Evolutionary conservation across 306 rosid species (phyloP).

Genomic region (Ceratonia siliqua): DNA sequence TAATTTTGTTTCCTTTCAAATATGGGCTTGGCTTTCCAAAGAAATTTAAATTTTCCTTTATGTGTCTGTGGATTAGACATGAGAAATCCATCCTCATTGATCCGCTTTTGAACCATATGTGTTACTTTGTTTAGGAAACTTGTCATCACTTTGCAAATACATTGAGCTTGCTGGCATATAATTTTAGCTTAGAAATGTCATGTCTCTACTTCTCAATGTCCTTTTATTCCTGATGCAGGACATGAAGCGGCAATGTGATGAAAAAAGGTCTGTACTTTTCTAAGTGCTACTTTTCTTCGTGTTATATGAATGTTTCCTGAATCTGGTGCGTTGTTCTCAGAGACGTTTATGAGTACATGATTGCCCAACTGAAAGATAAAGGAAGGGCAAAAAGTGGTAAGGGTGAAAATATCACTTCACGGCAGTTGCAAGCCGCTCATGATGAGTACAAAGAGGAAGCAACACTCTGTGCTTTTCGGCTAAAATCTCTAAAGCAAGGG

Average conservation of each 20-base stretch:
- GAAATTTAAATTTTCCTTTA: not conserved
- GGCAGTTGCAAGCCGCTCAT: conserved; percentile 70
- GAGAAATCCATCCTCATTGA: conserved; percentile 11
- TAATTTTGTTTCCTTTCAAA: not conserved
- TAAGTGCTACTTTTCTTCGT: conserved; percentile 11
- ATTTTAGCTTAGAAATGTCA: conserved; percentile 6
- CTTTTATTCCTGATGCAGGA: conserved; percentile 58
- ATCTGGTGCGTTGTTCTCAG: conserved; percentile 51
- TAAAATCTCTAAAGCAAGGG: conserved; percentile 86
- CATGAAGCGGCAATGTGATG: conserved; percentile 92
- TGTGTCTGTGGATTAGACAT: conserved; percentile 21
- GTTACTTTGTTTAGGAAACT: conserved; percentile 22
- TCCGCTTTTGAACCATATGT: not conserved
- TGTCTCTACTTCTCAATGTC: conserved; percentile 35
- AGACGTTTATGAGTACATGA: conserved; percentile 68
- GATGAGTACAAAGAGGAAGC: conserved; percentile 75
- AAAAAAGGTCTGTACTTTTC: conserved; percentile 58
- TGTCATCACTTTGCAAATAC: conserved; percentile 12
- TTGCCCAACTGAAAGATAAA: conserved; percentile 69
- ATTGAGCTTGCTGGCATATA: conserved; percentile 13
- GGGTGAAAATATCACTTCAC: conserved; percentile 56
- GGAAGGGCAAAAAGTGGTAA: conserved; percentile 73
- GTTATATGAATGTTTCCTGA: conserved; percentile 38
- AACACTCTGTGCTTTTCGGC: conserved; percentile 71
- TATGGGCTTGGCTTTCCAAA: no score